A percentile compares a stretch with the other conserved stretches of the same genome.
phyloP scores from a whole-genome alignment of 768 basidiomycete genomes.

The Termitomyces sp. region DNA sequence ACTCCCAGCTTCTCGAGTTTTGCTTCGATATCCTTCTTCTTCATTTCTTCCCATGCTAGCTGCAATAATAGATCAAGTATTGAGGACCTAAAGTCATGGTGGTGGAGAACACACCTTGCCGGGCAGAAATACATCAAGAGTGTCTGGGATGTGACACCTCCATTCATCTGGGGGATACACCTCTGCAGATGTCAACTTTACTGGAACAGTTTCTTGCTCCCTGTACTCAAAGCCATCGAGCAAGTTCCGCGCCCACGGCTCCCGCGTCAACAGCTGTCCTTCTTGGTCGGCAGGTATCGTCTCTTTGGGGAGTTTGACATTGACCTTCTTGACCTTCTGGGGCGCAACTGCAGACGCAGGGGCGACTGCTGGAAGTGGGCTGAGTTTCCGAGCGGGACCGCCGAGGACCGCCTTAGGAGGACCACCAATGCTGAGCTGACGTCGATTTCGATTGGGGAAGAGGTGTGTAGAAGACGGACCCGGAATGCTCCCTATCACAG shows the following conservation, averaged over 20 bases:
- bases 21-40: constrained; percentile 69
- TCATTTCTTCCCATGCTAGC: constrained; percentile 72
- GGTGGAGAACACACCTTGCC: constrained; percentile 51
- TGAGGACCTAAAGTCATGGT: background rate
- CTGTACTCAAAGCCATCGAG: constrained; percentile 24
- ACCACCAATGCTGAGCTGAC: constrained; percentile 75
- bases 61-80: constrained; percentile 23
- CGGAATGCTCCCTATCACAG: constrained; percentile 35
- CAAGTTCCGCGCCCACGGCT: constrained; percentile 61
- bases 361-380: constrained; percentile 47
- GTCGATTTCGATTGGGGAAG: constrained; percentile 57
- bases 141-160: constrained; percentile 53
- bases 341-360: constrained; percentile 23
- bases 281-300: constrained; percentile 40
- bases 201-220: constrained; percentile 17
- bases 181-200: constrained; percentile 42
- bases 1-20: constrained; percentile 79
- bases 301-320: constrained; percentile 73
- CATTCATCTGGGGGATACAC: constrained; percentile 61
- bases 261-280: constrained; percentile 34
- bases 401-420: constrained; percentile 86
- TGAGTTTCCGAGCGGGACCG: constrained; percentile 72
- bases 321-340: constrained; percentile 58
- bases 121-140: constrained; percentile 79
- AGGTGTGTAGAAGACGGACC: constrained; percentile 32